These are phyloP conservation scores for Ophiosphaerella narmari DNA, from an alignment of 2,329 filamentous ascomycete species.

Conservation along the genomic window DNA sequence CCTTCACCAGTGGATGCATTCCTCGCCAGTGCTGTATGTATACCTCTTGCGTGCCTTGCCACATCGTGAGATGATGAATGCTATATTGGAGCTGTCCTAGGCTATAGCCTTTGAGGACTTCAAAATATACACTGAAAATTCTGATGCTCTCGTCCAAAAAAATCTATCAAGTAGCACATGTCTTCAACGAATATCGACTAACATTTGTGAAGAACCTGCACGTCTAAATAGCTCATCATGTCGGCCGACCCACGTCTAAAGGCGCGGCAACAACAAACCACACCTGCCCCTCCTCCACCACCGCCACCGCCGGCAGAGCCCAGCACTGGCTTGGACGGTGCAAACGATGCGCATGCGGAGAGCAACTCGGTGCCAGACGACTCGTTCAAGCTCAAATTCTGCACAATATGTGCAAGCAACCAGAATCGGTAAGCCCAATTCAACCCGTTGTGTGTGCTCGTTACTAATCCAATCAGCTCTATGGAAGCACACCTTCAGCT, in stretches of 20 bases:
- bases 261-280: slow-evolving; percentile 48
- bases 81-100: slow-evolving; percentile 80
- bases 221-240: slow-evolving; percentile 31
- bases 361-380: slow-evolving; percentile 46
- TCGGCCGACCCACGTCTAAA: slow-evolving; percentile 56
- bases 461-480: slow-evolving; percentile 59
- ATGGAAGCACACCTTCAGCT: slow-evolving; percentile 99
- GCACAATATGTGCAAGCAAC: slow-evolving; percentile 98
- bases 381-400: slow-evolving; percentile 90
- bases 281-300: slow-evolving; percentile 59
- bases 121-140: slow-evolving; percentile 52
- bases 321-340: slow-evolving; percentile 37
- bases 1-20: neutral
- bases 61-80: slow-evolving; percentile 58
- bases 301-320: slow-evolving; percentile 47
- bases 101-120: slow-evolving; percentile 55
- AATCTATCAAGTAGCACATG: slow-evolving; percentile 2
- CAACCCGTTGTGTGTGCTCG: neutral
- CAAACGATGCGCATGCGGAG: slow-evolving; percentile 30
- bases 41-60: slow-evolving; percentile 4
- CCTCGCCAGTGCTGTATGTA: slow-evolving; percentile 16
- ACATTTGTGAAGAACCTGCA: slow-evolving; percentile 35
- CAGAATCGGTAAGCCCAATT: slow-evolving; percentile 77
- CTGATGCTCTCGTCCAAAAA: slow-evolving; percentile 36
- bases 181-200: slow-evolving; percentile 17